Evolutionary conservation across 805 yeast genomes (phyloP), one percentile per base, ranked within the genome.

Genomic region (Candida ulmi): DNA sequence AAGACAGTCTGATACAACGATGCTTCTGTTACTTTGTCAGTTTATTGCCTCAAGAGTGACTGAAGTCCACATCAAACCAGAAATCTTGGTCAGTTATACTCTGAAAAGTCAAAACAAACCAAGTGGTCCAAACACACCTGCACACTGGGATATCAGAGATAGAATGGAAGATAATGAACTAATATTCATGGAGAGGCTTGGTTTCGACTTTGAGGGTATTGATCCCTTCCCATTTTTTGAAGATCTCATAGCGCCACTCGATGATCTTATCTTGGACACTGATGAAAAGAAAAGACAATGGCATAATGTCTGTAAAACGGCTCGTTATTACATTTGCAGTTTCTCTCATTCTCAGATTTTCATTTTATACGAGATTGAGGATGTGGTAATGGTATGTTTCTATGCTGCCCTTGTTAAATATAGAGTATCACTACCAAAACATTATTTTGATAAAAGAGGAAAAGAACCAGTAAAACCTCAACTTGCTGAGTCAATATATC

Each of bases 121-220:
- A 11, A 4, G 15, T 11, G 16, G 30, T 18, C 4, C 18, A 24
- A 35, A 35, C 17, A 3, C 16, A 11, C 15, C 13, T 11, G 38
- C 46, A 27, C 34, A 23, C 9, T 55, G 52, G 46, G 24, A 17
- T 1, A 27, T 35, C 18, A 50, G 39, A 30, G 58, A 55, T 38
- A 38, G 17, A 23, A 17, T 52, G 3, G 34, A 41, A 11, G 38
- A 31, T 11, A 15, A 33, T n/a, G 59, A 55, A 32, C 35, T 44
- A 36, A 15, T 21, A 5, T 42, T 53, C 13, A 47, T 53, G 54
- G 55, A 50, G 5, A 45, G 33, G 11, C 43, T 55, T 3, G 52
- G 58, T 18, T 55, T 48, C 31, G 59, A 55, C 33, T 43, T 55
- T 18, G 43, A 40, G 27, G 17, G 52, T 2, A 30, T 34, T 2